Base-by-base conservation (phyloP, 2,329 filamentous ascomycete genomes). In the Colletotrichum simmondsii region DNA sequence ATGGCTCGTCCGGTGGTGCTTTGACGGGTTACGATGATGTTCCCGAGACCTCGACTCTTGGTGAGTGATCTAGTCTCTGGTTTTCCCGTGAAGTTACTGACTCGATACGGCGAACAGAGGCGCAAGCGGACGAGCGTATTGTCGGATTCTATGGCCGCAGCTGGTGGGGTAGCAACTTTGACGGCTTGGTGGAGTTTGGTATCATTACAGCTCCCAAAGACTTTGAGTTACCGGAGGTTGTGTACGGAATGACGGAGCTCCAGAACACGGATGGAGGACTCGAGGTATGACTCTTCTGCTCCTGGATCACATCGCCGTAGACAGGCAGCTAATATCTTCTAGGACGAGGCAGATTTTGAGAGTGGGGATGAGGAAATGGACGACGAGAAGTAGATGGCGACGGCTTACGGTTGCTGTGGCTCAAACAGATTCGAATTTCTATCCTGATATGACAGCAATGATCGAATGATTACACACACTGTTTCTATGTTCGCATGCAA, bases 101-200 rank as follows among this genome's bases (percentile, higher is more conserved):
- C 72, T 76, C 19, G 66, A 14, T 4, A 2, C 28, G 1, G 2
- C 8, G 19, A 53, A 75, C 81, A 75, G 80, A 80, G 64, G 80
- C 83, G 1, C 77, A 72, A 1, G 54, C 71, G 0, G 78, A 80
- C 30, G 82, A 87, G 63, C 79, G 79, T 14, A 83, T 88, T 57
- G 79, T 88, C 10, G 86, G 86, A 0, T 87, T 88, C 74, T 87
- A 79, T 70, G 86, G 86, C 2, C 77, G 75, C 61, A 86, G 82
- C 68, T 75, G 76, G 61, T 66, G 67, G 71, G 67, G 67, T 1
- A 8, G 14, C 8, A 16, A 32, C 5, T 76, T 75, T 12, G 76
- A 74, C 2, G 76, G 76, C 49, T 80, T 78, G 75, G 77, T 74
- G 65, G 82, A 87, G 73, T 87, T 88, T 77, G 86, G 86, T 5